Evolutionary conservation across 1,284 basidiomycete species (phyloP).

Genomic region (Fomes fomentarius): DNA sequence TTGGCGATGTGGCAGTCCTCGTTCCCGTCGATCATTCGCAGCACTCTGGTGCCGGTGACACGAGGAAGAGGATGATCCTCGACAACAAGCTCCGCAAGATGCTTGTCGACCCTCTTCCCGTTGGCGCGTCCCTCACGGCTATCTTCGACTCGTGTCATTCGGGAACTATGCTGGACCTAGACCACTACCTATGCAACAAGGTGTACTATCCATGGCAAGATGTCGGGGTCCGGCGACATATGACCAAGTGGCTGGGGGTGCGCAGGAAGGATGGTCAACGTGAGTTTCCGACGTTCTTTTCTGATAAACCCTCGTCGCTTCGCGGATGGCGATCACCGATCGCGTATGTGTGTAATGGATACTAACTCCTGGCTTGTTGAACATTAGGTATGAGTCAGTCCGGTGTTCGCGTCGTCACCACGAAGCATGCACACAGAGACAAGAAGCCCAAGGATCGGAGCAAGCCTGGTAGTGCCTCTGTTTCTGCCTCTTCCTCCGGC

Average conservation of each 20-base stretch:
- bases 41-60: slow-evolving; percentile 12
- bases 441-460: too few relatives aligned
- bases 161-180: slow-evolving; percentile 47
- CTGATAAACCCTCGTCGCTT: not conserved
- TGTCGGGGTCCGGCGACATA: slow-evolving; percentile 37
- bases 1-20: slow-evolving; percentile 5
- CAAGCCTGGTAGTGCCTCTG: too few relatives aligned
- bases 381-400: slow-evolving; percentile 8
- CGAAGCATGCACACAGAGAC: slow-evolving; percentile 1
- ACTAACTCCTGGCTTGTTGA: too few relatives aligned
- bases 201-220: slow-evolving; percentile 50
- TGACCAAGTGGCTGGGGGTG: slow-evolving; percentile 12
- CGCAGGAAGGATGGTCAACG: slow-evolving; percentile 10
- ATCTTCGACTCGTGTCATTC: slow-evolving; percentile 56
- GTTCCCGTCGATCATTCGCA: slow-evolving; percentile 26
- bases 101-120: slow-evolving; percentile 44
- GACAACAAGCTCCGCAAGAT: slow-evolving; percentile 44
- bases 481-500: too few relatives aligned
- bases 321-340: too few relatives aligned
- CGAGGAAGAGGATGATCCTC: slow-evolving; percentile 17
- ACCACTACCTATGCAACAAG: slow-evolving; percentile 48
- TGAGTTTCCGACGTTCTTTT: not conserved
- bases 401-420: slow-evolving; percentile 7
- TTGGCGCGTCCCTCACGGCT: slow-evolving; percentile 43
- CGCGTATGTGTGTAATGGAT: too few relatives aligned